These are phyloP conservation scores for Globisporangium cederbergense DNA, from an alignment of 352 stramenopile species.

Conservation along the genomic window DNA sequence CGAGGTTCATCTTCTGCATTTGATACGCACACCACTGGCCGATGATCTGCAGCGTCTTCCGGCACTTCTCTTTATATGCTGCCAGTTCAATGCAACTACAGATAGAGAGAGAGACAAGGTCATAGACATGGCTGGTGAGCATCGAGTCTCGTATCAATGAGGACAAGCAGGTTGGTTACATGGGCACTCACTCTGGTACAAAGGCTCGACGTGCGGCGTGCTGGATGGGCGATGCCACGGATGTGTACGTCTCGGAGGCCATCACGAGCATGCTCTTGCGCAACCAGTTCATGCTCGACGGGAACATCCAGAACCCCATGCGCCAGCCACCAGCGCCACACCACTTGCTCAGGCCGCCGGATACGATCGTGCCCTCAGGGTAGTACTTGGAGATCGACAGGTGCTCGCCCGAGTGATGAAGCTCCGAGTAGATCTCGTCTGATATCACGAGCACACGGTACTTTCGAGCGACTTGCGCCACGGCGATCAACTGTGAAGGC, in stretches of 20 bases:
- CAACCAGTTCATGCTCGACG: constrained; percentile 70
- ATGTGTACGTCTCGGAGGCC: constrained; percentile 88
- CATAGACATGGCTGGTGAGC: background rate
- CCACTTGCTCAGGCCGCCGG: constrained; percentile 85
- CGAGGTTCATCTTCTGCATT: constrained; percentile 81
- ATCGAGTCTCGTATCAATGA: background rate
- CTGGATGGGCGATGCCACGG: constrained; percentile 82
- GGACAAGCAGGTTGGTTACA: background rate
- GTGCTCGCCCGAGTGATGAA: constrained; percentile 71
- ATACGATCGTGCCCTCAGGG: constrained; percentile 85
- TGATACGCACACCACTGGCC: constrained; percentile 79
- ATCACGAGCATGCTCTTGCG: constrained; percentile 87
- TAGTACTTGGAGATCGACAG: constrained; percentile 85
- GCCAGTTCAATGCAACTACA: constrained; percentile 71
- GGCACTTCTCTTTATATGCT: constrained; percentile 80
- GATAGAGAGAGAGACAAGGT: background rate
- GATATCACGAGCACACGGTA: constrained; percentile 88
- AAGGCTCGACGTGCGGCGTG: constrained; percentile 80
- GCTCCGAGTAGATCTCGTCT: constrained; percentile 88
- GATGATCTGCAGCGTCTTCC: constrained; percentile 81
- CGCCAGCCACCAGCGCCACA: constrained; percentile 84
- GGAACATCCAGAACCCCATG: constrained; percentile 88
- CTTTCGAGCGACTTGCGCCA: constrained; percentile 74
- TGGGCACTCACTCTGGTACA: constrained; percentile 54
- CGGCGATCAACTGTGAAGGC: constrained; percentile 29